Conservation (phyloP, 225 moss, liverwort and hornwort species). For the Polytrichum commune region DNA sequence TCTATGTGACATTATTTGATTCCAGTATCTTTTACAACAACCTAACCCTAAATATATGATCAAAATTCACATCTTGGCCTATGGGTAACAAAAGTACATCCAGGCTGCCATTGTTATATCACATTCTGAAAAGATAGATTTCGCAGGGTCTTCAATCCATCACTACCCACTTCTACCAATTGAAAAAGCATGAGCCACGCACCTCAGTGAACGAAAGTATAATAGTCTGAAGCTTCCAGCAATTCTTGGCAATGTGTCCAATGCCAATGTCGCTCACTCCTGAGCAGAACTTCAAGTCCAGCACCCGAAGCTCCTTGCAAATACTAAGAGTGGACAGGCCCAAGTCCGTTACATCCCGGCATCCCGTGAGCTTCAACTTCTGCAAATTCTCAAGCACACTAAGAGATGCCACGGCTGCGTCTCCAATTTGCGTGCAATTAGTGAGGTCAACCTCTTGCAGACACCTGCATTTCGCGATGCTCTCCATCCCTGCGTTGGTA, state of each 20-base stretch:
- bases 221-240: constrained; percentile 52
- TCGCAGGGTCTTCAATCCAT: too few species aligned
- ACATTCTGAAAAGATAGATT: too few species aligned
- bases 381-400: constrained; percentile 53
- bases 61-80: too few species aligned
- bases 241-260: constrained; percentile 39
- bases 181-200: constrained; percentile 4
- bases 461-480: constrained; percentile 36
- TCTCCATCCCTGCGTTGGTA: constrained; percentile 37
- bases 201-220: constrained; percentile 86
- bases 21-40: too few species aligned
- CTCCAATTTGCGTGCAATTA: constrained; percentile 53
- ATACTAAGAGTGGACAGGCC: constrained; percentile 50
- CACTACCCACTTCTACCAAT: too few species aligned
- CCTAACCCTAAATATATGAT: too few species aligned
- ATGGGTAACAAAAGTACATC: too few species aligned
- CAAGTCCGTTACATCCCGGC: constrained; percentile 55
- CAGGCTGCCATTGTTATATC: too few species aligned
- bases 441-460: constrained; percentile 68
- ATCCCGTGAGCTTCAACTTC: constrained; percentile 56
- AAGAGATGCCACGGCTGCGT: constrained; percentile 43
- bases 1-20: too few species aligned
- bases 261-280: constrained; percentile 66
- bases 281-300: constrained; percentile 63
- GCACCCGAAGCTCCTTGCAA: constrained; percentile 53